Percentiles rank a stretch among this genome's conserved stretches.
These are phyloP conservation scores for Ustilago shanxiensis DNA, from an alignment of 1,284 basidiomycete genomes.

Conservation along the genomic window DNA sequence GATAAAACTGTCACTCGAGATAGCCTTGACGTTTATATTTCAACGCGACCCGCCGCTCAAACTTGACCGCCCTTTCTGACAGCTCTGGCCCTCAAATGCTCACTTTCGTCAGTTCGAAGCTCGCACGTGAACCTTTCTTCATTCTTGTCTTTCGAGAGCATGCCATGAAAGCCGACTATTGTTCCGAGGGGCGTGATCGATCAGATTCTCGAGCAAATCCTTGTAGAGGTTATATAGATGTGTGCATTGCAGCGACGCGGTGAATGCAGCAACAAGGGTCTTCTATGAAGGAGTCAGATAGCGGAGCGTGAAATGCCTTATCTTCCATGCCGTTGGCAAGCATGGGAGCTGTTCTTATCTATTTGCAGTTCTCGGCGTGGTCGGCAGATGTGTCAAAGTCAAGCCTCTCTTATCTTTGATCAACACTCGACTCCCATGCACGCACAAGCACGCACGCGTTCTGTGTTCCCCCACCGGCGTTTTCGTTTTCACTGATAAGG, in stretches of 20 bases:
- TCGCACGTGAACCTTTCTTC: not conserved
- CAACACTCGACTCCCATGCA: not conserved
- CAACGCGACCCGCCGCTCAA: not conserved
- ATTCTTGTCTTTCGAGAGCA: not conserved
- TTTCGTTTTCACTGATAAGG: not conserved
- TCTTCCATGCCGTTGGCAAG: not conserved
- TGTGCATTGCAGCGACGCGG: not conserved
- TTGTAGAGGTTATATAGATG: constrained; percentile 3
- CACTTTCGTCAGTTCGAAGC: not conserved
- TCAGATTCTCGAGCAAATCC: not conserved
- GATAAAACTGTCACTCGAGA: constrained; percentile 25
- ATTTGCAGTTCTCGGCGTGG: not conserved
- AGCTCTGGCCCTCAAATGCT: not conserved
- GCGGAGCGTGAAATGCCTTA: constrained; percentile 2
- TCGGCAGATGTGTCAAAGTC: constrained; percentile 3
- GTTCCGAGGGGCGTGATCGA: not conserved
- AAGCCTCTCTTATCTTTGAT: not conserved
- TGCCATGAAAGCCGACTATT: not conserved
- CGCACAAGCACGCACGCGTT: not conserved
- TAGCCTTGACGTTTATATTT: not conserved
- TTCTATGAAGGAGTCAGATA: not conserved
- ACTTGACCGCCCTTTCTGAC: not conserved
- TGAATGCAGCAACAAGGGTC: not conserved
- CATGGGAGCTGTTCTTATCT: not conserved
- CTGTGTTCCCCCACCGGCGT: not conserved